Percentiles rank a stretch among this genome's conserved stretches.
These are phyloP conservation scores for Ganoderma sinense DNA, from an alignment of 1,284 basidiomycete species.

Conservation along the genomic window DNA sequence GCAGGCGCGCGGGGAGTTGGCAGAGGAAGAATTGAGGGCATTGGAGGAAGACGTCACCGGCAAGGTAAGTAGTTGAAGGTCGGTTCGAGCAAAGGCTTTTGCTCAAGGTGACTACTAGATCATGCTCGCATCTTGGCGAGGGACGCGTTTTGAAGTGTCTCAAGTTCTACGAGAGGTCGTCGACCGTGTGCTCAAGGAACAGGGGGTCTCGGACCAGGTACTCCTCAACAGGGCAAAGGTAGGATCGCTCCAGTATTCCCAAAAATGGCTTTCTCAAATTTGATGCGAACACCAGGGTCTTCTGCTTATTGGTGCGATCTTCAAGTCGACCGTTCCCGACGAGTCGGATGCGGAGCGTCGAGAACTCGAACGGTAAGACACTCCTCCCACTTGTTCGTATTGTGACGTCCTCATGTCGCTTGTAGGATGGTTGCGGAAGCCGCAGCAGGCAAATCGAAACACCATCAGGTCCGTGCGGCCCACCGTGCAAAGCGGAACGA, in stretches of 20 bases:
- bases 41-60: conserved; percentile 96
- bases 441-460: conserved; percentile 65
- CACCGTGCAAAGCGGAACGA: conserved; percentile 30
- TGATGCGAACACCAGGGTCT: conserved; percentile 62
- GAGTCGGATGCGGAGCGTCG: conserved; percentile 91
- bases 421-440: conserved; percentile 45
- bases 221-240: conserved; percentile 87
- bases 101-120: conserved; percentile 57
- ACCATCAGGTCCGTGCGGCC: conserved; percentile 47
- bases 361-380: conserved; percentile 83
- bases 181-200: conserved; percentile 85
- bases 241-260: conserved; percentile 12
- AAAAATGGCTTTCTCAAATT: conserved; percentile 1
- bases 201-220: conserved; percentile 71
- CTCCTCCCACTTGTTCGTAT: neutral
- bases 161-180: conserved; percentile 85
- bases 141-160: conserved; percentile 91
- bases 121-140: conserved; percentile 94
- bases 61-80: conserved; percentile 60
- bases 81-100: neutral
- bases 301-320: conserved; percentile 84
- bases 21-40: conserved; percentile 84
- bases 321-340: conserved; percentile 85
- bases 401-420: neutral
- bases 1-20: conserved; percentile 87